These are phyloP conservation scores for Kodamaea kakaduensis DNA, from an alignment of 805 yeast species.

Conservation along the genomic window DNA sequence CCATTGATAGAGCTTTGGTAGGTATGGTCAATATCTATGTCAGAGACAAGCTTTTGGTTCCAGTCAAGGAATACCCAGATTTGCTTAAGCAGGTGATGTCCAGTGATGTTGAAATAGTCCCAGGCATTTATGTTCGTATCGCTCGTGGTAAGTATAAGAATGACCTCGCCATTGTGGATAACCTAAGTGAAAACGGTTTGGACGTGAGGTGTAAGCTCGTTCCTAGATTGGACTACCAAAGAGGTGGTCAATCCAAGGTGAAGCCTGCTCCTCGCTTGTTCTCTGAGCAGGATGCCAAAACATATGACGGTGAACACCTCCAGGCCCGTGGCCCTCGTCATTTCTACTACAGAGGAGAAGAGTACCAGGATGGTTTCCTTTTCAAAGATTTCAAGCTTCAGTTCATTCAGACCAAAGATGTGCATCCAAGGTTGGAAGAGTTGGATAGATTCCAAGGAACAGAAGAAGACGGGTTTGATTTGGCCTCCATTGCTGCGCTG, in stretches of 20 bases:
- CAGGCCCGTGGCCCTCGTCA: slow-evolving; percentile 60
- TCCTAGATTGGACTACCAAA: slow-evolving; percentile 91
- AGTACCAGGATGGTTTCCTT: slow-evolving; percentile 83
- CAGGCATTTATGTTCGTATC: slow-evolving; percentile 89
- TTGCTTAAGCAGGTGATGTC: slow-evolving; percentile 85
- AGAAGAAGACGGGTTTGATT: slow-evolving; percentile 80
- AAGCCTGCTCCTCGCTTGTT: slow-evolving; percentile 86
- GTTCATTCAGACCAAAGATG: slow-evolving; percentile 72
- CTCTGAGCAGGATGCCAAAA: slow-evolving; percentile 82
- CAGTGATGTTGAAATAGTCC: slow-evolving; percentile 80
- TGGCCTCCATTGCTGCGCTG: slow-evolving; percentile 82
- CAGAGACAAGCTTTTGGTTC: slow-evolving; percentile 77
- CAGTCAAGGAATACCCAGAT: slow-evolving; percentile 93
- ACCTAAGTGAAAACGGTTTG: slow-evolving; percentile 88
- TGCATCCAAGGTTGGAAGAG: slow-evolving; percentile 86
- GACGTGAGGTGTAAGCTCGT: slow-evolving; percentile 92
- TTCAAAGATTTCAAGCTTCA: slow-evolving; percentile 83
- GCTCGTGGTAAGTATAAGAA: slow-evolving; percentile 89
- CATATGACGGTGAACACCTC: slow-evolving; percentile 71
- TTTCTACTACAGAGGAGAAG: slow-evolving; percentile 79
- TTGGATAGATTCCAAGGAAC: slow-evolving; percentile 73
- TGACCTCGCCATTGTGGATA: slow-evolving; percentile 90
- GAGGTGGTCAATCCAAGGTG: slow-evolving; percentile 53
- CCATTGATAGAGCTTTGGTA: slow-evolving; percentile 80
- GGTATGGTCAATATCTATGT: slow-evolving; percentile 86